Evolutionary conservation across 2,329 filamentous ascomycete species (phyloP).

Genomic region (Ophiostoma australiae): DNA sequence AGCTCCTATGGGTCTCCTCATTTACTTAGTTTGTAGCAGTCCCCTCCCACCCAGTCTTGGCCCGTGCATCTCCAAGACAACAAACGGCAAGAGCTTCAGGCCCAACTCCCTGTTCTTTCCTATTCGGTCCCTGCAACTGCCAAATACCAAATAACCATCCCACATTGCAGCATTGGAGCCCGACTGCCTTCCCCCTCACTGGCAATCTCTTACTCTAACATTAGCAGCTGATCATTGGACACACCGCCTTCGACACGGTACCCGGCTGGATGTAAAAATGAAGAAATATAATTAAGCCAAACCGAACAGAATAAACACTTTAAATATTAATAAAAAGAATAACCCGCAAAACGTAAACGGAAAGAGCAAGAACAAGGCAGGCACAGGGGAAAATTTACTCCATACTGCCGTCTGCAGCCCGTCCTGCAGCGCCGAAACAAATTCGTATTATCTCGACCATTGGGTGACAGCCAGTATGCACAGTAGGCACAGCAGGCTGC

Average conservation of each 20-base stretch:
- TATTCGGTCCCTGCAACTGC: conserved; percentile 2
- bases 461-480: neutral
- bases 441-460: conserved; percentile 9
- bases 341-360: neutral
- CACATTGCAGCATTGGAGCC: neutral
- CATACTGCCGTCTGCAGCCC: conserved; percentile 7
- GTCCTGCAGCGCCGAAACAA: conserved; percentile 7
- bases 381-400: conserved; percentile 10
- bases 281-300: neutral
- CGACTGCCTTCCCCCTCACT: neutral
- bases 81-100: conserved; percentile 13
- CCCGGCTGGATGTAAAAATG: neutral
- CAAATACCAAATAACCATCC: neutral
- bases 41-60: neutral
- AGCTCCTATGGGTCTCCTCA: neutral
- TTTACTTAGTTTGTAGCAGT: neutral
- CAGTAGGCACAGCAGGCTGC: neutral
- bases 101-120: conserved; percentile 7
- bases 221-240: conserved; percentile 7
- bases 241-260: conserved; percentile 1
- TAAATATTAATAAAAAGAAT: neutral
- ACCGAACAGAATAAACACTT: neutral
- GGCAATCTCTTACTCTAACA: neutral
- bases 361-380: neutral
- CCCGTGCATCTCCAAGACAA: conserved; percentile 16